These are phyloP conservation scores for Taphrina confusa DNA, from an alignment of 1,139 yeast genomes.

Conservation along the genomic window DNA sequence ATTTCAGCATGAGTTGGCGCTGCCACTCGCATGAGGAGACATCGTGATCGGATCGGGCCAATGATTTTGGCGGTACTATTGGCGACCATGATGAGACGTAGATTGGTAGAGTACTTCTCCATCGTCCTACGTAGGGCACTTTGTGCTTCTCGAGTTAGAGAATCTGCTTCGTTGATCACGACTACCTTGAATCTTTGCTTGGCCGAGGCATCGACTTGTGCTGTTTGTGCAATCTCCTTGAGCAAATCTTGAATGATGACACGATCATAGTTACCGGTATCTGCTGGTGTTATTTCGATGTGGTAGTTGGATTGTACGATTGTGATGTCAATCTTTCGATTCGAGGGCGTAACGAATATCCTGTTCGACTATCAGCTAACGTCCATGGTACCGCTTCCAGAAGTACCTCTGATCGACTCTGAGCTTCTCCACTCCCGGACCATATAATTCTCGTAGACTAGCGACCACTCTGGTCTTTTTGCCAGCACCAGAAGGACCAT, in stretches of 20 bases:
- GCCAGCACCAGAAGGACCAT: slow-evolving; percentile 97
- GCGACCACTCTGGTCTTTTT: slow-evolving; percentile 91
- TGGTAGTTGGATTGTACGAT: slow-evolving; percentile 89
- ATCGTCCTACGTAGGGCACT: slow-evolving; percentile 96
- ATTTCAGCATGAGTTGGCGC: slow-evolving; percentile 71
- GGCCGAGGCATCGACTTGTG: slow-evolving; percentile 76
- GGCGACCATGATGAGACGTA: slow-evolving; percentile 79
- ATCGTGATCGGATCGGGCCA: slow-evolving; percentile 91
- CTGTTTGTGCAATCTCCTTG: slow-evolving; percentile 92
- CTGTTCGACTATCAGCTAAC: slow-evolving; percentile 44
- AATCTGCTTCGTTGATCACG: slow-evolving; percentile 90
- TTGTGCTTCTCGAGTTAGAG: slow-evolving; percentile 91
- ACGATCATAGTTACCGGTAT: slow-evolving; percentile 92
- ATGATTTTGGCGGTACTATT: slow-evolving; percentile 89
- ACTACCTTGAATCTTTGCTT: slow-evolving; percentile 78
- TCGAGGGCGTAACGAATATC: slow-evolving; percentile 69
- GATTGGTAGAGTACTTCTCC: slow-evolving; percentile 91
- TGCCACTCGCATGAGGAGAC: slow-evolving; percentile 78
- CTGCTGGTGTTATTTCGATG: slow-evolving; percentile 93
- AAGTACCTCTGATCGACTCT: slow-evolving; percentile 22
- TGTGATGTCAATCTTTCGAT: slow-evolving; percentile 81
- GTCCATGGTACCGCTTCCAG: background rate
- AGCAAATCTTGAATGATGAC: slow-evolving; percentile 90
- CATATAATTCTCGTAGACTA: slow-evolving; percentile 75
- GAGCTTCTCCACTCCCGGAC: slow-evolving; percentile 71